A percentile compares a stretch with the other conserved stretches of the same genome.
Conservation (phyloP, 495 filamentous ascomycete species). For the Penicillium cataractarum region DNA sequence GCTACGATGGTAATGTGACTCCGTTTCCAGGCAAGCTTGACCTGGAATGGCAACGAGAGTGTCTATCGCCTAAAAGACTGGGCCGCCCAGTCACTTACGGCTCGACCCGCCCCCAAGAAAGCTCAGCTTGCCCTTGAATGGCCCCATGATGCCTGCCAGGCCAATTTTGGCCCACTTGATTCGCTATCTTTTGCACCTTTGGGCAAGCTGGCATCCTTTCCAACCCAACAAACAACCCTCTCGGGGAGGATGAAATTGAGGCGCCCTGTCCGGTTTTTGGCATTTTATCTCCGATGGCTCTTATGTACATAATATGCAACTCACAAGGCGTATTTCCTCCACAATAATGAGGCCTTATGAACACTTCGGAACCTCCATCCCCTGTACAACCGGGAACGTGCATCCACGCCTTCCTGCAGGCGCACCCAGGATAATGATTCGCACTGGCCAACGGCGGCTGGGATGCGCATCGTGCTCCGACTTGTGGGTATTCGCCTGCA, state of each 20-base stretch:
- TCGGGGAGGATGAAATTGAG: neutral
- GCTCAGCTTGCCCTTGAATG: neutral
- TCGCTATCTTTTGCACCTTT: neutral
- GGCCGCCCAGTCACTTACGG: neutral
- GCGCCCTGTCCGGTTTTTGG: neutral
- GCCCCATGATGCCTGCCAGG: neutral
- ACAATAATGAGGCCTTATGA: neutral
- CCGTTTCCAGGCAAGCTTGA: neutral
- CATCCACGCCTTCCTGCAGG: neutral
- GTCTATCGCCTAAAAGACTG: neutral
- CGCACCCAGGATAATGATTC: neutral
- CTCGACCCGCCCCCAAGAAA: conserved; percentile 4
- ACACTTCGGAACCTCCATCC: neutral
- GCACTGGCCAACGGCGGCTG: neutral
- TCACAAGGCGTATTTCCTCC: neutral
- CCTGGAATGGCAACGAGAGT: neutral
- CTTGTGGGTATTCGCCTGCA: conserved; percentile 2
- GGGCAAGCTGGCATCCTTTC: neutral
- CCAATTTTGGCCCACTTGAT: neutral
- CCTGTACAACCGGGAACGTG: neutral
- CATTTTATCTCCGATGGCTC: neutral
- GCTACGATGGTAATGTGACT: neutral
- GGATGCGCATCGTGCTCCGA: neutral
- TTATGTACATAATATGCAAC: neutral
- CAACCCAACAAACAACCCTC: neutral